Evolutionary conservation across 306 rosid species (phyloP), one percentile per base, ranked within the genome.

Genomic region (Abrus pulchellus): DNA sequence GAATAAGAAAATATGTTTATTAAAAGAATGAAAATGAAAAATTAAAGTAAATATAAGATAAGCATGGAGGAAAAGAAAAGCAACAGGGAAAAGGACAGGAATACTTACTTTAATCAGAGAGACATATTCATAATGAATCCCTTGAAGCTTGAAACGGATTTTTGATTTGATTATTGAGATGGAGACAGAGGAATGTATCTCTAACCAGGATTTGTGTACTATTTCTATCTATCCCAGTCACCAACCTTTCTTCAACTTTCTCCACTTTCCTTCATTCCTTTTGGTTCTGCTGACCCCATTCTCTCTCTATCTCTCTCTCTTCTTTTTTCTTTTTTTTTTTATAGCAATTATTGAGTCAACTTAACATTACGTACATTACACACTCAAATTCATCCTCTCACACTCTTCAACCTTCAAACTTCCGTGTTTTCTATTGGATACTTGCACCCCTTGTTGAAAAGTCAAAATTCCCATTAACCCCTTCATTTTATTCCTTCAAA

Each of bases 171-270:
- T 69, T 61, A 69, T 76, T 41, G 53, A 57, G 75, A 83, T 60
- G 49, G 52, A 66, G 81, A 84, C 87, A 84, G 57, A 67, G 63
- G 74, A 49, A 59, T 57, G 68, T 83, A 65, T 78, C 34, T 64
- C n/a, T 70, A 73, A 45, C 79, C 65, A 32, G 65, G 71, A 72
- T 65, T 83, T 83, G 49, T 54, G 79, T 77, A 3, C 33, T 41
- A 63, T 80, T 30, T 40, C 33, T 41, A 63, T 80, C 40, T 40
- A 9, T 70, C 63, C 41, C 30, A 29, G 38, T 60, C 27, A 59
- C 59, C 52, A 68, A 64, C 57, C 28, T 75, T 63, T 40, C 63
- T 57, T 52, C 13, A 38, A 5, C 55, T 62, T 32, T 54, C 57
- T 47, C 34, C 68, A 12, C 57, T 68, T 69, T 76, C 3, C 2